Evolutionary conservation across 2,329 filamentous ascomycete genomes (phyloP), one percentile per base, ranked within the genome.

Genomic region (Colletotrichum liaoningense): DNA sequence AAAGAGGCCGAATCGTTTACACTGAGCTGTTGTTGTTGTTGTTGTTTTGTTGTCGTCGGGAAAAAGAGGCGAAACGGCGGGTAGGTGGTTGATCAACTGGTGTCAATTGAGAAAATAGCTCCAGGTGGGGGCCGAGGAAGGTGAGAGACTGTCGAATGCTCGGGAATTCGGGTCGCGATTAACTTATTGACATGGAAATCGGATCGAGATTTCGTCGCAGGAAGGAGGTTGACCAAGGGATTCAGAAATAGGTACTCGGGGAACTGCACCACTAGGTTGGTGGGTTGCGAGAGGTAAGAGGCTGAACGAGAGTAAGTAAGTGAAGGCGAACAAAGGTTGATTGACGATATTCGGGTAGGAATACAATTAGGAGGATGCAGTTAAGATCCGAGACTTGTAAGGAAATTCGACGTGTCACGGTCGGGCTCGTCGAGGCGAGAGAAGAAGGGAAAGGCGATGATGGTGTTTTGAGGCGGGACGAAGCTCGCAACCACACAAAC

Each of bases 21-120:
- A 55, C 52, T 28, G 66, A 49, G 42, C 42, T n/a, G 57, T 16
- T 67, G 66, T 59, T 22, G 22, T 22, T 46, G 70, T 38, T 16
- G 35, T 38, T 14, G 35, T 38, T 38, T n/a, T 67, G 66, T 66
- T 28, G 70, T 66, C 19, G 62, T 24, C 19, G 8, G 16, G 35
- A 2, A 46, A 52, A 52, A 19, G 22, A 64, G 52, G 49, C 64
- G 72, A 74, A 69, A 74, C 64, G 76, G 69, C 8, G 72, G 64
- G n/a, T 69, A 73, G 67, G 65, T 75, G 74, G 69, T 55, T 33
- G 8, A 22, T 75, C 64, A 75, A 78, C 76, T 77, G 71, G 75
- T 38, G 52, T 54, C 67, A 26, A 24, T 72, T 33, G 74, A 78
- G 75, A 73, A 63, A 71, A 57, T 33, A 67, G 73, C 68, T 26